Evolutionary conservation across 2,329 filamentous ascomycete species (phyloP).

Genomic region (Moelleriella libera): DNA sequence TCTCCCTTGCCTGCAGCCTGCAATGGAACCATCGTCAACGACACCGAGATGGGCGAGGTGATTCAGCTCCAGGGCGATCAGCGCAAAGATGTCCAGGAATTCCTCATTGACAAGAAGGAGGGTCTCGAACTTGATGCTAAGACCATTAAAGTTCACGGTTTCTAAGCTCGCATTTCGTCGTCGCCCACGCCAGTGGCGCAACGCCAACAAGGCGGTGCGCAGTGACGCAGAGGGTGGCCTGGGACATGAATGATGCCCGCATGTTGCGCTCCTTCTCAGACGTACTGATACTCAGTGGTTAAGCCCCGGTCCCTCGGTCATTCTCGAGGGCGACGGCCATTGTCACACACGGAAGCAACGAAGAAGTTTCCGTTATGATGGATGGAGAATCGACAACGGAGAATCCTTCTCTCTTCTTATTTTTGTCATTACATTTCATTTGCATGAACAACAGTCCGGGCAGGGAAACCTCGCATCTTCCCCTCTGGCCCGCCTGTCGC

Average conservation of each 20-base stretch:
- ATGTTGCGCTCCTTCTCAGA: constrained; percentile 12
- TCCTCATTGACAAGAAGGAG: constrained; percentile 90
- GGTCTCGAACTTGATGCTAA: constrained; percentile 88
- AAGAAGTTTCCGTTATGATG: too few relatives aligned
- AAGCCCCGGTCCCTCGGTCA: constrained; percentile 12
- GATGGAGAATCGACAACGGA: too few relatives aligned
- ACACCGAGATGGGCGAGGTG: constrained; percentile 96
- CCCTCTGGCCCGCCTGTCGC: constrained; percentile 7
- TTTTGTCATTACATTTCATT: neutral
- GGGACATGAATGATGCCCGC: constrained; percentile 12
- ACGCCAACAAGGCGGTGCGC: constrained; percentile 11
- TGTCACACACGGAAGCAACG: constrained; percentile 12
- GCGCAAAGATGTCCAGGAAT: constrained; percentile 96
- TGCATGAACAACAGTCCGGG: constrained; percentile 1
- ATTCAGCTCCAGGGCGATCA: constrained; percentile 99
- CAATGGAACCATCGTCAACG: constrained; percentile 99
- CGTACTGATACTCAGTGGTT: constrained; percentile 16
- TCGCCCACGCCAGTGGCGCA: constrained; percentile 19
- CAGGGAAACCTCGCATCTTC: neutral
- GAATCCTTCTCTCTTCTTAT: neutral
- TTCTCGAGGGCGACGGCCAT: constrained; percentile 9
- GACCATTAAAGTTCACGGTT: constrained; percentile 78
- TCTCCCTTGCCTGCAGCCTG: constrained; percentile 47
- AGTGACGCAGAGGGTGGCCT: constrained; percentile 16
- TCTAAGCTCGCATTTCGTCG: constrained; percentile 27